Conservation (phyloP, 805 yeast genomes). For the Candida piceae region DNA sequence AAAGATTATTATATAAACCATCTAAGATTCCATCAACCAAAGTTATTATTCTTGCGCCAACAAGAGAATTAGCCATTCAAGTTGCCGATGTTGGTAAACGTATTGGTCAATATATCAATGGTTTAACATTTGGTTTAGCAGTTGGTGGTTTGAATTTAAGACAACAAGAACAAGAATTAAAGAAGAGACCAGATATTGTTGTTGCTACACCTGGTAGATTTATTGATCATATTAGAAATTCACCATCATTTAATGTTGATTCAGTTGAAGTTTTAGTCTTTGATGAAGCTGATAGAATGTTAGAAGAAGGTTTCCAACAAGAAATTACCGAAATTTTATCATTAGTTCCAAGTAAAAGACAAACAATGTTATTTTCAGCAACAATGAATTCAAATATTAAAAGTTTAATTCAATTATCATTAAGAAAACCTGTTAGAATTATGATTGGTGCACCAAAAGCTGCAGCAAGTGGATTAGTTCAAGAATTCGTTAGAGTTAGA, state of each 20-base stretch:
- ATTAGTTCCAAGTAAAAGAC: constrained; percentile 85
- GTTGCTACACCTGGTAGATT: constrained; percentile 99
- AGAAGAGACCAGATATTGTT: constrained; percentile 90
- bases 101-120: constrained; percentile 69
- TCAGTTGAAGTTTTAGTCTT: constrained; percentile 86
- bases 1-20: constrained; percentile 86
- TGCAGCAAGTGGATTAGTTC: constrained; percentile 84
- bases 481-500: constrained; percentile 92
- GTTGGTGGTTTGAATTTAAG: constrained; percentile 96
- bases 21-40: constrained; percentile 81
- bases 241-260: constrained; percentile 88
- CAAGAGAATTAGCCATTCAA: constrained; percentile 97
- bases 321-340: constrained; percentile 88
- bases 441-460: constrained; percentile 97
- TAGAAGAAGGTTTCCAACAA: constrained; percentile 97
- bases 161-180: constrained; percentile 92
- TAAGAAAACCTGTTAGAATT: constrained; percentile 85
- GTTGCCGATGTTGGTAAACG: constrained; percentile 90
- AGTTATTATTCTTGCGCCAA: constrained; percentile 88
- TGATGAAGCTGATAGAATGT: constrained; percentile 99
- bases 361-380: constrained; percentile 91
- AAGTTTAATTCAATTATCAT: constrained; percentile 78
- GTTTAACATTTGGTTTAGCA: constrained; percentile 85
- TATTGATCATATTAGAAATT: constrained; percentile 93
- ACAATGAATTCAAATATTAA: constrained; percentile 95